Evolutionary conservation across 106 monocot species (phyloP), one percentile per base, ranked within the genome.

Genomic region (Dioscorea dumetorum): DNA sequence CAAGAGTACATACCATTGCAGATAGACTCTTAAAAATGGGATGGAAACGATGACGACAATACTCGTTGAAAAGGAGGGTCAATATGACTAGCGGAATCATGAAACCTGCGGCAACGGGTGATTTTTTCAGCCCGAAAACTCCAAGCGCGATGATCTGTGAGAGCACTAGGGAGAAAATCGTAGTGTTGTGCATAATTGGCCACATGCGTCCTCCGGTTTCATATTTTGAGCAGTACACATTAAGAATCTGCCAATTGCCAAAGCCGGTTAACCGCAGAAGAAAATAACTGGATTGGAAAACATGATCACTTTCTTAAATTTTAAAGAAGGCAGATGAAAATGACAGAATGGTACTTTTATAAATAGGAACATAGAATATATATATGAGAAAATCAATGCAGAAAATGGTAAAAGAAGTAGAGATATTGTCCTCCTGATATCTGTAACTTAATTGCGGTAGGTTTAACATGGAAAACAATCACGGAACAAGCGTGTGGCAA

Each of bases 31-130:
- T 75, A 67, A 95, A 95, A 33, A 91, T 34, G 24, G 97, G 97
- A 60, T 70, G 60, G 64, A 93, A 90, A 8, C 97, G 84, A 24
- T 81, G 59, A 54, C 92, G 67, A 73, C 97, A 99, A 33, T 99
- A 99, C 76, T 87, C 89, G 24, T 93, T 84, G 77, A 99, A 99
- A 20, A 99, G 84, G 6, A 99, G 84, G 19, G 97, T 99, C 32
- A 72, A 64, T 15, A 99, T 78, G 48, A 99, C 72, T 33, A 99
- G 92, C 9, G 90, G 92, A 50, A 99, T 81, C 17, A 70, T 79
- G 58, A 99, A 87, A 32, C 82, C 84, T 12, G 90, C 70, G 9
- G 84, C 77, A 32, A 83, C 82, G 13, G 97, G 76, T 24, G 89
- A 87, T 57, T 80, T 61, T 72, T 93, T 99, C 11, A 93, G 33